A percentile compares a stretch with the other conserved stretches of the same genome.
phyloP scores from a whole-genome alignment of 306 rosid species.

The Casuarina cunninghamiana region DNA sequence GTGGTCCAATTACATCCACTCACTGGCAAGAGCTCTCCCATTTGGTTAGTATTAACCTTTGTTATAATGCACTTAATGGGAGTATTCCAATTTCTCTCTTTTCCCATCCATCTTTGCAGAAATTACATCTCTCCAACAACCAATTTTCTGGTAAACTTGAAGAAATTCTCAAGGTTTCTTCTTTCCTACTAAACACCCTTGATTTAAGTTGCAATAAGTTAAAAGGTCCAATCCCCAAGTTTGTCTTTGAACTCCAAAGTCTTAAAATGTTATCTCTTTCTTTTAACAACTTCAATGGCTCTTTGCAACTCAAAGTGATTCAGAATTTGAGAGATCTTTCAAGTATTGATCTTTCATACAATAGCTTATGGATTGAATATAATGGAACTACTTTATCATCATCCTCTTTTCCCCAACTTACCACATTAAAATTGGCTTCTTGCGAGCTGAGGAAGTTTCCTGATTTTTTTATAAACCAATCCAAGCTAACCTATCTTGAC shows the following conservation, averaged over 20 bases:
- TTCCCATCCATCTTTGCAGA: slow-evolving; percentile 21
- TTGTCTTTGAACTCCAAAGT: neutral
- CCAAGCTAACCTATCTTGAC: neutral
- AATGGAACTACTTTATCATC: neutral
- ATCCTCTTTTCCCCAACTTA: slow-evolving; percentile 9
- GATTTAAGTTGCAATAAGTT: slow-evolving; percentile 7
- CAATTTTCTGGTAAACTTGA: slow-evolving; percentile 23
- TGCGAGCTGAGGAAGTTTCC: slow-evolving; percentile 35
- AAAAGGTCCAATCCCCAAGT: slow-evolving; percentile 4
- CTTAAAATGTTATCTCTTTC: neutral
- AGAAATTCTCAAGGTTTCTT: slow-evolving; percentile 17
- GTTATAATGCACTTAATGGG: slow-evolving; percentile 27
- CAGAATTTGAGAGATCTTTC: slow-evolving; percentile 22
- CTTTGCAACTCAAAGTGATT: slow-evolving; percentile 10
- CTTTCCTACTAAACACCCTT: neutral
- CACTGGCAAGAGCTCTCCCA: slow-evolving; percentile 23
- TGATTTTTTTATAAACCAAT: slow-evolving; percentile 22
- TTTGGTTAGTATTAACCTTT: slow-evolving; percentile 19
- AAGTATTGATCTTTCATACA: slow-evolving; percentile 41
- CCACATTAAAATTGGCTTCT: slow-evolving; percentile 34
- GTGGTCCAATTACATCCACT: slow-evolving; percentile 8
- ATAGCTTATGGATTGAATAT: slow-evolving; percentile 21
- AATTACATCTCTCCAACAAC: slow-evolving; percentile 20
- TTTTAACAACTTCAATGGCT: slow-evolving; percentile 31
- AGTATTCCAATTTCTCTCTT: slow-evolving; percentile 28